These are phyloP conservation scores for Phascolomyces articulosus DNA, from an alignment of 371 early-diverging fungal species.

Conservation along the genomic window DNA sequence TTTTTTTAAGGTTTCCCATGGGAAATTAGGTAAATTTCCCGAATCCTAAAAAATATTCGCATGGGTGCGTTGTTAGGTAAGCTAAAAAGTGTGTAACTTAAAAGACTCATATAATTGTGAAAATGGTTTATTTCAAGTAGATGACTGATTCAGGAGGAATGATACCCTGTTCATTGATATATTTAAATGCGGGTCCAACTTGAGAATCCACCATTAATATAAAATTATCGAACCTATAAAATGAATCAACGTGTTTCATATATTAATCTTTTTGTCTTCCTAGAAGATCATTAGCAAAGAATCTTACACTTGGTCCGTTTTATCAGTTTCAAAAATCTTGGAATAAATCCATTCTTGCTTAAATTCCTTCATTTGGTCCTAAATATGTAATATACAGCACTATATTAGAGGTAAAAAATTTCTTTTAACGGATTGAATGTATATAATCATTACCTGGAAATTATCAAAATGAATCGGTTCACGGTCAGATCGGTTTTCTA, in stretches of 20 bases:
- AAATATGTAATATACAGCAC: neutral
- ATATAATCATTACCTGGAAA: conserved; percentile 53
- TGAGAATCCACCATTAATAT: conserved; percentile 64
- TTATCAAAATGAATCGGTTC: conserved; percentile 50
- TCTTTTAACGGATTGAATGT: too few relatives aligned
- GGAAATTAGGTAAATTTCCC: neutral
- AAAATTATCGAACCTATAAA: conserved; percentile 75
- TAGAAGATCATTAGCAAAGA: too few relatives aligned
- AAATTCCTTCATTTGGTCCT: conserved; percentile 79
- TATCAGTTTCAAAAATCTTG: conserved; percentile 76
- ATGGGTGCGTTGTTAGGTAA: neutral
- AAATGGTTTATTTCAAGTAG: conserved; percentile 5
- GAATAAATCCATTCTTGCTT: conserved; percentile 82
- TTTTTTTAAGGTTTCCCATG: neutral
- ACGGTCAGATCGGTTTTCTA: conserved; percentile 20
- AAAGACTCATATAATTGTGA: too few relatives aligned
- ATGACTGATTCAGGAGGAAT: conserved; percentile 33
- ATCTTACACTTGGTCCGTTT: conserved; percentile 50
- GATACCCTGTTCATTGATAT: conserved; percentile 42
- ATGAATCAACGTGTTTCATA: too few relatives aligned
- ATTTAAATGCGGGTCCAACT: conserved; percentile 39
- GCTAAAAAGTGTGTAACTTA: neutral
- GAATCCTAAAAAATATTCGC: neutral
- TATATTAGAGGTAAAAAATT: too few relatives aligned
- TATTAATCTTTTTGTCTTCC: too few relatives aligned